Base-by-base conservation (phyloP, 2,329 filamentous ascomycete species). In the Fusarium gaditjirri region DNA sequence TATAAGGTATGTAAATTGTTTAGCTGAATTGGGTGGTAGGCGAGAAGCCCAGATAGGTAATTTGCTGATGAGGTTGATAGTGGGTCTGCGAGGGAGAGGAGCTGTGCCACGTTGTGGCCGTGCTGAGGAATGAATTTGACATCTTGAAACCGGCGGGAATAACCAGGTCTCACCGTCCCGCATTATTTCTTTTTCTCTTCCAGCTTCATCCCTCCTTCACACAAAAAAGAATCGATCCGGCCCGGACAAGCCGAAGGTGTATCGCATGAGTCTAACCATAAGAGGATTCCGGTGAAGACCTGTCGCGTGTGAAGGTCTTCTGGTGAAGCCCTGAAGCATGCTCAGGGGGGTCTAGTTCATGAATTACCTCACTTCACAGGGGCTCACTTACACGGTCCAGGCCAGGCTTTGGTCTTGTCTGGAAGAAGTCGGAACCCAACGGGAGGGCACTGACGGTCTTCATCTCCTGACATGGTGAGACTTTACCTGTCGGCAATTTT, bases 391-490 rank as follows among this genome's bases (percentile, higher is more conserved):
- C 58, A 71, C n/a, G 65, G 38, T 54, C 69, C 50, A 33, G 56
- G 53, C 61, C 52, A 68, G 36, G 44, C 52, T 54, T 47, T 61
- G 55, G 36, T 38, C 54, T 55, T 66, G 50, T 55, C 60, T 72
- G 69, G 60, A 58, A 72, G 44, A 60, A 72, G 52, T 66, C 69
- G 69, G 70, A 71, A 73, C 50, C 57, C 58, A 66, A 68, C 46
- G 46, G 50, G 42, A 67, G 50, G 35, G 50, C 35, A 64, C 50
- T 73, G 31, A 55, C 39, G 50, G 29, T 49, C 38, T 52, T 42
- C 64, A 67, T 76, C 75, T 77, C 75, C 75, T 76, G 75, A 76
- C 68, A 61, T 76, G 73, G 75, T 76, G 72, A 77, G 75, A 77
- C 75, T 70, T 56, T 56, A 44, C 50, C 52, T 39, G 64, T 63